These are phyloP conservation scores for Piloderma croceum DNA, from an alignment of 768 basidiomycete genomes.

Conservation along the genomic window DNA sequence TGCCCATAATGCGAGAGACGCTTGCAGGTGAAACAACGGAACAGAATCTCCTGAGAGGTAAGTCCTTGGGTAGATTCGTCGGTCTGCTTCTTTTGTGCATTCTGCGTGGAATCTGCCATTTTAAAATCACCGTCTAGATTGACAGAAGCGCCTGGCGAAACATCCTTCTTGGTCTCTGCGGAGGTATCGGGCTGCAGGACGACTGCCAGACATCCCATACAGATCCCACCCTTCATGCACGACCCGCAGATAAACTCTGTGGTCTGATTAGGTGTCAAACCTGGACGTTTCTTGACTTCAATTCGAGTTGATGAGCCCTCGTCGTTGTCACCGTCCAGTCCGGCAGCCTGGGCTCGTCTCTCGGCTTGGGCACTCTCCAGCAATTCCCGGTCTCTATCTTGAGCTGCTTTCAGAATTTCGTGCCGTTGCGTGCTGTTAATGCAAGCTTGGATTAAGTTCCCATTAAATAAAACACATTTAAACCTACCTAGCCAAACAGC, in stretches of 20 bases:
- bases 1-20: slow-evolving; percentile 80
- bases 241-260: slow-evolving; percentile 77
- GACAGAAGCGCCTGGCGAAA: slow-evolving; percentile 3
- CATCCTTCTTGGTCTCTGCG: slow-evolving; percentile 14
- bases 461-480: too few species aligned
- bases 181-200: slow-evolving; percentile 44
- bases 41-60: slow-evolving; percentile 47
- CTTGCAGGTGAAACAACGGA: slow-evolving; percentile 80
- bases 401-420: slow-evolving; percentile 65
- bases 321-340: too few species aligned
- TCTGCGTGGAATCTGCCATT: slow-evolving; percentile 29
- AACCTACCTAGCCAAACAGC: slow-evolving; percentile 58
- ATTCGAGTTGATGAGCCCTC: too few species aligned
- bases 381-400: slow-evolving; percentile 39
- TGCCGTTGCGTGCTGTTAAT: slow-evolving; percentile 66
- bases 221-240: slow-evolving; percentile 73
- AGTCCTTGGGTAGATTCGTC: slow-evolving; percentile 17
- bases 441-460: too few species aligned
- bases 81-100: slow-evolving; percentile 8
- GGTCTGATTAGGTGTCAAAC: slow-evolving; percentile 48
- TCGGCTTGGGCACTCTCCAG: slow-evolving; percentile 4
- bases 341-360: slow-evolving; percentile 7
- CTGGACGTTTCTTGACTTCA: slow-evolving; percentile 40
- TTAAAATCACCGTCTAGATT: slow-evolving; percentile 22
- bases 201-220: slow-evolving; percentile 65